Evolutionary conservation across 352 stramenopile genomes (phyloP), one percentile per base, ranked within the genome.

Genomic region (Phytophthora citrophthora): DNA sequence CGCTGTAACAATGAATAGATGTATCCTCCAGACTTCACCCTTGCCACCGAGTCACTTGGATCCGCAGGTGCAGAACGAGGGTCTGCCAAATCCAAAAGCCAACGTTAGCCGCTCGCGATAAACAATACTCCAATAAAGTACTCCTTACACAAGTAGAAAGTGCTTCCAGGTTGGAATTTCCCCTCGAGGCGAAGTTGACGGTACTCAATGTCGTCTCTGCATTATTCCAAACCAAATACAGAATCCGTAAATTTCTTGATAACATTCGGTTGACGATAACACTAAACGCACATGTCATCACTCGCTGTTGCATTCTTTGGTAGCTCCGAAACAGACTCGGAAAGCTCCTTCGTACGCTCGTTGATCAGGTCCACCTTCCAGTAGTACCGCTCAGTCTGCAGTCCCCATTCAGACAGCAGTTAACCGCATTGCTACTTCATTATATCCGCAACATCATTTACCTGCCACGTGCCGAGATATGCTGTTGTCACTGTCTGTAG

Each of bases 351-450:
- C 44, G 83, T 83, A 51, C 90, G 87, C 59, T 96, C 74, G 50
- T 95, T 85, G 23, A 96, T 89, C 54, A 97, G 44, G 32, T 89
- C 70, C n/a, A 92, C 72, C 61, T 97, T 97, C 90, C 90, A 97
- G 59, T 80, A 91, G 77, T 97, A 97, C 1, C 90, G 81, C 60
- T 94, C 71, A 15, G 75, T 93, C 88, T 96, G 50, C 46, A 74
- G 5, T 43, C 40, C 38, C 32, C 26, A 47, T 20, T 18, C 44
- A 68, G 31, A 51, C 2, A 43, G 10, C 46, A 20, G 40, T 61
- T 47, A 44, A 15, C 23, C 23, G 29, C 15, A 32, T 4, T 18
- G 54, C 15, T 20, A 45, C 9, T 34, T 11, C 9, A 10, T 34
- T 13, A 34, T 8, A 15, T 3, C 29, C 2, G 1, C 8, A 34